A percentile compares a stretch with the other conserved stretches of the same genome.
Conservation (phyloP, 441 rosid genomes). For the Lagerstroemia fauriei region DNA sequence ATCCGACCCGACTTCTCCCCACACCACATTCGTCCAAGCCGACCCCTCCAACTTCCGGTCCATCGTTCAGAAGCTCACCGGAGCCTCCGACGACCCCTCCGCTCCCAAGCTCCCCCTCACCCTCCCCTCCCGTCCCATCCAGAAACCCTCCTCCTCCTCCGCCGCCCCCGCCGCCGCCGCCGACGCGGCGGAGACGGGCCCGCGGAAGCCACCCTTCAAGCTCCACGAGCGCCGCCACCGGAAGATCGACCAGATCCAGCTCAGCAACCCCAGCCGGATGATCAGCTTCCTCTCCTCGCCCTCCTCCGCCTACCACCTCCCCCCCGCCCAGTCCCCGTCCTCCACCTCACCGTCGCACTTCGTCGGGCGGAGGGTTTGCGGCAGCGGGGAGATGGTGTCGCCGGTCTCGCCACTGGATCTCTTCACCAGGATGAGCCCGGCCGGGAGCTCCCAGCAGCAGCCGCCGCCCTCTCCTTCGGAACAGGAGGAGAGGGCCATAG, state of each 20-base stretch:
- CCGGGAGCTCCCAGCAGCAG: conserved; percentile 9
- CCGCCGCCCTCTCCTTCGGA: conserved; percentile 23
- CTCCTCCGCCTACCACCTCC: conserved; percentile 19
- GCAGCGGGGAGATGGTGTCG: conserved; percentile 47
- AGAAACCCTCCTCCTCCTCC: conserved; percentile 1
- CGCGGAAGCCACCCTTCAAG: conserved; percentile 51
- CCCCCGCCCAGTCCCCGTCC: conserved; percentile 1
- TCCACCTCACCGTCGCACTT: conserved; percentile 11
- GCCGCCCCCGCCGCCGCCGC: conserved; percentile 26
- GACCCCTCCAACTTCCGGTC: conserved; percentile 78
- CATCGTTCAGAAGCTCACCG: conserved; percentile 79
- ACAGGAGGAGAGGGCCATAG: conserved; percentile 56
- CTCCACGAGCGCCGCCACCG: conserved; percentile 77
- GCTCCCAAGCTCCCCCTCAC: conserved; percentile 56
- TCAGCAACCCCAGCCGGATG: conserved; percentile 31
- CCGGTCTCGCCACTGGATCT: conserved; percentile 76
- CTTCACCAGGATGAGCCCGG: conserved; percentile 31
- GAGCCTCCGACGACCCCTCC: conserved; percentile 52
- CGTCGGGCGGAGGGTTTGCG: not conserved
- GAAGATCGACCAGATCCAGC: conserved; percentile 61
- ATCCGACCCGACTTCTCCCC: conserved; percentile 48
- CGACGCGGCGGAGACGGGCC: not conserved
- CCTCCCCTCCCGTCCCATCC: conserved; percentile 25
- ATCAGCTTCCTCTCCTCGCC: conserved; percentile 13
- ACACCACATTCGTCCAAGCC: conserved; percentile 82